These are phyloP conservation scores for Aureobasidium sp. DNA, from an alignment of 2,329 filamentous ascomycete genomes.

Conservation along the genomic window DNA sequence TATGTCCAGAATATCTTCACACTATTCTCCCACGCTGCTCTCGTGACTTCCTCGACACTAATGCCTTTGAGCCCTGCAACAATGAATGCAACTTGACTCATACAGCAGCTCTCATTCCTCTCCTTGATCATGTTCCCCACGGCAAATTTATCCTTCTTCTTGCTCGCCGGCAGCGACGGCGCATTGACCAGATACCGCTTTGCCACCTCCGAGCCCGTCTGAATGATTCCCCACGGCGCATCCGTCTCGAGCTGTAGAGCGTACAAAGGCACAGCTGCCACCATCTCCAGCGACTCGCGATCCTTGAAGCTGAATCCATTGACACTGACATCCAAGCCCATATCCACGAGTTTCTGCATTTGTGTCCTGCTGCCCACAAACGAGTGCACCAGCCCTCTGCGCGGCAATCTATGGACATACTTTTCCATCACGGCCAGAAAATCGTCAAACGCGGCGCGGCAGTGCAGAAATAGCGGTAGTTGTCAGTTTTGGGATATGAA, in stretches of 20 bases:
- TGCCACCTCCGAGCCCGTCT: conserved; percentile 30
- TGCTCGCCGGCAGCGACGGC: conserved; percentile 33
- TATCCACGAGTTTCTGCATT: conserved; percentile 33
- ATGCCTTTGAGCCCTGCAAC: conserved; percentile 44
- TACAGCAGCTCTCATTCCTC: conserved; percentile 45
- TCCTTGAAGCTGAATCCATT: conserved; percentile 44
- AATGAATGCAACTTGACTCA: conserved; percentile 42
- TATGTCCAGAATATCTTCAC: conserved; percentile 27
- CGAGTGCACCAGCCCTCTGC: conserved; percentile 34
- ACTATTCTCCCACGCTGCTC: conserved; percentile 35
- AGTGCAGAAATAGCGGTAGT: conserved; percentile 39
- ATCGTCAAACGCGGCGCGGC: conserved; percentile 38
- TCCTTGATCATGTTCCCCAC: conserved; percentile 43
- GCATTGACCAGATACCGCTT: conserved; percentile 39
- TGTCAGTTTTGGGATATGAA: conserved; percentile 28
- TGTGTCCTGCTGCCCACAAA: conserved; percentile 36
- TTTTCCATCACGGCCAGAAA: conserved; percentile 37
- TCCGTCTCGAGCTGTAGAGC: conserved; percentile 43
- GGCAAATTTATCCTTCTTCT: conserved; percentile 45
- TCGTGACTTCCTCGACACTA: conserved; percentile 37
- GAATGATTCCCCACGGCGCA: conserved; percentile 44
- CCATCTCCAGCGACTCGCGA: conserved; percentile 37
- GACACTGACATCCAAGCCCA: conserved; percentile 42
- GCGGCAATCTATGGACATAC: conserved; percentile 33
- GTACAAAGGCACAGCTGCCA: conserved; percentile 34